phyloP scores from a whole-genome alignment of 306 rosid species.

The Cucurbita pepo region DNA sequence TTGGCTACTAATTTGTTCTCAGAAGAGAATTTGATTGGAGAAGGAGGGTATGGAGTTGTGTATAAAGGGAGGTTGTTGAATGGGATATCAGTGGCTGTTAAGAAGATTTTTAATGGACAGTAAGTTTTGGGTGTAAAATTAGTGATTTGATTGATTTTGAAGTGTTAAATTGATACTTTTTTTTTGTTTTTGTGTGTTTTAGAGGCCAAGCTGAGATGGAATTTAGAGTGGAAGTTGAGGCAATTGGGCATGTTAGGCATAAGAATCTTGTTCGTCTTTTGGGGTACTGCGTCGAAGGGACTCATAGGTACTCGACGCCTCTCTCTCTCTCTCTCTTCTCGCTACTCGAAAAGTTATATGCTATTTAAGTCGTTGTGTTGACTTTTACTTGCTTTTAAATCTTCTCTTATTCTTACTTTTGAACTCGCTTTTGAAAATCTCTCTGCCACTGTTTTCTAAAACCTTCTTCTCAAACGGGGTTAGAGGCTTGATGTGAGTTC shows the following conservation, averaged over 20 bases:
- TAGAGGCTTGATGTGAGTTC: no score
- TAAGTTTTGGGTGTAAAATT: constrained; percentile 15
- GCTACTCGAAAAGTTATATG: no score
- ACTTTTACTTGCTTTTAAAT: no score
- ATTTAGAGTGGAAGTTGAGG: constrained; percentile 90
- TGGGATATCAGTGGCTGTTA: constrained; percentile 85
- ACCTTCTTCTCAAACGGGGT: no score
- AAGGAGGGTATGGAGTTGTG: constrained; percentile 97
- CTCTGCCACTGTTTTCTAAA: no score
- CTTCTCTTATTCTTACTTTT: no score
- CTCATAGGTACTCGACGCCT: constrained; percentile 39
- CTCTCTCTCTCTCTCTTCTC: neutral
- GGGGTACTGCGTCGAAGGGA: constrained; percentile 86
- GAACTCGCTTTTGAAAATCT: no score
- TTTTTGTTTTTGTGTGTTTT: neutral
- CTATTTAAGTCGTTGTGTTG: no score
- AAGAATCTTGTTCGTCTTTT: constrained; percentile 92
- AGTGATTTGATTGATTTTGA: neutral
- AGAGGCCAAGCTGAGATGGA: constrained; percentile 97
- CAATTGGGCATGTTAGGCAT: constrained; percentile 92
- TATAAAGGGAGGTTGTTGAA: constrained; percentile 63
- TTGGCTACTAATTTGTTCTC: constrained; percentile 69
- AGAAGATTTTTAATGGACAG: constrained; percentile 87
- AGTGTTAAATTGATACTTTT: neutral
- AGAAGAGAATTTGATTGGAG: constrained; percentile 68